These are phyloP conservation scores for Phytopythium boreale DNA, from an alignment of 352 stramenopile species.

Conservation along the genomic window DNA sequence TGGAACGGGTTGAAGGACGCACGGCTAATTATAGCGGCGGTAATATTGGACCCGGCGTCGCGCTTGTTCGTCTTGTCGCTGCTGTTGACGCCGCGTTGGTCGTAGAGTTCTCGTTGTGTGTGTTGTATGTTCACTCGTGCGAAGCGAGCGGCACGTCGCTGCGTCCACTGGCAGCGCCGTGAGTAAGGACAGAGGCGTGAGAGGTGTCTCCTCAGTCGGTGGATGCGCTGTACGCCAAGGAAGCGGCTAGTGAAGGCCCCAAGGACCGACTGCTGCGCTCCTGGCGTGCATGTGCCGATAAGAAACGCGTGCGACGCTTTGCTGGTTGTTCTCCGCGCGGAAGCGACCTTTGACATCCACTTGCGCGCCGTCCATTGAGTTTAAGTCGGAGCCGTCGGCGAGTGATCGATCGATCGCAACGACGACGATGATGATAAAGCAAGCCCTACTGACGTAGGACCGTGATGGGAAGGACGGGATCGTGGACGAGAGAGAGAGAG, in stretches of 20 bases:
- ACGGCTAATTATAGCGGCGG: no score
- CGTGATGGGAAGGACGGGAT: background rate
- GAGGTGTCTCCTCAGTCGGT: background rate
- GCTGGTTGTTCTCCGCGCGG: background rate
- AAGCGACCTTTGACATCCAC: background rate
- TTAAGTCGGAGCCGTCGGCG: constrained; percentile 16
- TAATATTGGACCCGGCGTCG: no score
- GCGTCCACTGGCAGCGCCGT: background rate
- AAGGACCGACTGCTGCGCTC: background rate
- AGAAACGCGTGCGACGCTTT: background rate
- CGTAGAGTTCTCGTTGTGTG: background rate
- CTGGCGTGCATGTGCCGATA: constrained; percentile 1
- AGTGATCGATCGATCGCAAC: background rate
- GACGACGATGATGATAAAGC: background rate
- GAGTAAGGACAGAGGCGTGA: background rate
- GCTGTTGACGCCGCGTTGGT: background rate
- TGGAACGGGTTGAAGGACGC: background rate
- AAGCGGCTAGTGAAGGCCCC: background rate
- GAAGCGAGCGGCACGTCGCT: background rate
- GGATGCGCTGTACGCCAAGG: background rate
- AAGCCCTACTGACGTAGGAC: background rate
- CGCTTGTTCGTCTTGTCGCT: background rate
- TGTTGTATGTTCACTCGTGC: background rate
- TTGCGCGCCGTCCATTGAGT: constrained; percentile 10
- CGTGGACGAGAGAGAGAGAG: no score